These are phyloP conservation scores for Murraya paniculata DNA, from an alignment of 345 rosid genomes.

Conservation along the genomic window DNA sequence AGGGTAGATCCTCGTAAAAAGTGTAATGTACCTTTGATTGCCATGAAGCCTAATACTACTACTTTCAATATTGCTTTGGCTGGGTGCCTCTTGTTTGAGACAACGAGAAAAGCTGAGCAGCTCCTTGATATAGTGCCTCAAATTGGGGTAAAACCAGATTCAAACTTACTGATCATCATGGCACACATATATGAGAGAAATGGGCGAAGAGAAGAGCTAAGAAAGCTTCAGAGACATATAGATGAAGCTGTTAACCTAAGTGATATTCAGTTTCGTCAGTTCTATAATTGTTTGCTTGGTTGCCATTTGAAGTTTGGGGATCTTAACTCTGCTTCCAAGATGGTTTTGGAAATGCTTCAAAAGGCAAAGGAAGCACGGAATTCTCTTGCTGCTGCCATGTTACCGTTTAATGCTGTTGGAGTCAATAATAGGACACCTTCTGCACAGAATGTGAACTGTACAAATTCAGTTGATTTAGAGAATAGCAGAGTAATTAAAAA, in stretches of 20 bases:
- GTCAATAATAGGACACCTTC: slow-evolving; percentile 28
- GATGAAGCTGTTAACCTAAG: slow-evolving; percentile 68
- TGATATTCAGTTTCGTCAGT: slow-evolving; percentile 73
- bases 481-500: slow-evolving; percentile 9
- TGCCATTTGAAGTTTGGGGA: slow-evolving; percentile 87
- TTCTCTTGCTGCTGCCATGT: slow-evolving; percentile 63
- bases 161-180: slow-evolving; percentile 61
- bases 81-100: slow-evolving; percentile 75
- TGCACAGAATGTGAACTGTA: slow-evolving; percentile 17
- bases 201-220: slow-evolving; percentile 78
- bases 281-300: slow-evolving; percentile 66
- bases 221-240: slow-evolving; percentile 79
- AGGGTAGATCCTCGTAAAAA: slow-evolving; percentile 85
- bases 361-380: slow-evolving; percentile 73
- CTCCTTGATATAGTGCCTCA: slow-evolving; percentile 78
- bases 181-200: slow-evolving; percentile 86
- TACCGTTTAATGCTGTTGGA: slow-evolving; percentile 23
- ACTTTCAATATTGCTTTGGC: slow-evolving; percentile 73
- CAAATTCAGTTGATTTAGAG: slow-evolving; percentile 18
- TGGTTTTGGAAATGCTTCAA: slow-evolving; percentile 87
- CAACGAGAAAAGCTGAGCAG: slow-evolving; percentile 88
- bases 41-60: slow-evolving; percentile 80
- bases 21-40: slow-evolving; percentile 70
- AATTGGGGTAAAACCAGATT: slow-evolving; percentile 57
- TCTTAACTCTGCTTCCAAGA: slow-evolving; percentile 71